These are phyloP conservation scores for Gossypium davidsonii DNA, from an alignment of 441 rosid genomes.

Conservation along the genomic window DNA sequence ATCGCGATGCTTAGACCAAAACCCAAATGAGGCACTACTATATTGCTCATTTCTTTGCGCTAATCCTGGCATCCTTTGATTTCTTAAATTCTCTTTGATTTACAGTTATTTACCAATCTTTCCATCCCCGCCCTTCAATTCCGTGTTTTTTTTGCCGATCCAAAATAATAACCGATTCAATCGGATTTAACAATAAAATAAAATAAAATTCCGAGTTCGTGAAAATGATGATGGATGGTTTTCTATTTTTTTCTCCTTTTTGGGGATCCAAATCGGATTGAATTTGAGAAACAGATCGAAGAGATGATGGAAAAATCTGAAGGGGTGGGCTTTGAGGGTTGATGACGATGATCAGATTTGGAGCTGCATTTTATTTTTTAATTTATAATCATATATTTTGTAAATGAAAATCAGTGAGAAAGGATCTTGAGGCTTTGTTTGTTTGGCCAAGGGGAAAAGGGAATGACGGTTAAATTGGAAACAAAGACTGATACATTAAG, in stretches of 20 bases:
- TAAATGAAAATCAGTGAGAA: slow-evolving; percentile 16
- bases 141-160: slow-evolving; percentile 14
- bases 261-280: slow-evolving; percentile 17
- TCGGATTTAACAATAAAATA: slow-evolving; percentile 9
- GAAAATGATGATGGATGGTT: not conserved
- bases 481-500: slow-evolving; percentile 16
- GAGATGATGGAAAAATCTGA: slow-evolving; percentile 4
- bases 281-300: slow-evolving; percentile 19
- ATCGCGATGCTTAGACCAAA: slow-evolving; percentile 73
- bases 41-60: slow-evolving; percentile 64
- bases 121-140: slow-evolving; percentile 21
- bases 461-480: not conserved
- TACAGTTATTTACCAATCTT: slow-evolving; percentile 17
- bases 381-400: slow-evolving; percentile 2
- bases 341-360: slow-evolving; percentile 47
- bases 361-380: slow-evolving; percentile 15
- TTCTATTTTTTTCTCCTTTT: not conserved
- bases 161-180: slow-evolving; percentile 18
- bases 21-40: slow-evolving; percentile 52
- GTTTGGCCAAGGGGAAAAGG: not conserved
- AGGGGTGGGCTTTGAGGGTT: slow-evolving; percentile 23
- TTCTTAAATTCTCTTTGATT: slow-evolving; percentile 22
- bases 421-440: not conserved
- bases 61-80: slow-evolving; percentile 61
- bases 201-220: not conserved